Conservation (phyloP, 2,329 filamentous ascomycete genomes). For the Aspergillus chevalieri region DNA sequence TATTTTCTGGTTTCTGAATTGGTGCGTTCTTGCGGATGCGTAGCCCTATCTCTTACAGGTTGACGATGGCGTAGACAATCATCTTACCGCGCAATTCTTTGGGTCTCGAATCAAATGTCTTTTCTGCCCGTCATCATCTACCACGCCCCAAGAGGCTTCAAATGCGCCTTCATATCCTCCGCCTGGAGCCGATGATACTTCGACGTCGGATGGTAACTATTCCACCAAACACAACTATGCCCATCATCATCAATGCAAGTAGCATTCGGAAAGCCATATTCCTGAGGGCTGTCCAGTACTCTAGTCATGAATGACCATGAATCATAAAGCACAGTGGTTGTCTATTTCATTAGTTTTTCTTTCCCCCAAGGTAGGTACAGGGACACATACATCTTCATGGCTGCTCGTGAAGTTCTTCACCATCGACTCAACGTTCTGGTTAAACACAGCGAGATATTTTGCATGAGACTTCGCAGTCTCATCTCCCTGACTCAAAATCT, state of each 20-base stretch:
- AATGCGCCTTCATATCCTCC: slow-evolving; percentile 22
- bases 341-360: slow-evolving; percentile 8
- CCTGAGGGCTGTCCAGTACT: slow-evolving; percentile 19
- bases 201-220: slow-evolving; percentile 25
- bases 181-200: slow-evolving; percentile 26
- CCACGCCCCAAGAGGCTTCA: slow-evolving; percentile 20
- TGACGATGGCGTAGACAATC: no score
- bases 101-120: no score
- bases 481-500: slow-evolving; percentile 15
- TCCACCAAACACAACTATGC: slow-evolving; percentile 26
- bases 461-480: slow-evolving; percentile 13
- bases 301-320: slow-evolving; percentile 25
- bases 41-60: no score
- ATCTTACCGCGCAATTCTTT: no score
- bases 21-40: background rate
- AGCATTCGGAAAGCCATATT: slow-evolving; percentile 22
- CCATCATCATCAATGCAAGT: slow-evolving; percentile 26
- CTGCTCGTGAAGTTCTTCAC: slow-evolving; percentile 12
- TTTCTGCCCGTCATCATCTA: slow-evolving; percentile 2
- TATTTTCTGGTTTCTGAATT: background rate
- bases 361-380: background rate
- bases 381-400: slow-evolving; percentile 15
- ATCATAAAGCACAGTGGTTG: slow-evolving; percentile 22
- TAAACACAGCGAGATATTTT: slow-evolving; percentile 19
- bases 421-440: slow-evolving; percentile 18